Base-by-base conservation (phyloP, 148 eudicot genomes). In the Nyssa sinensis region DNA sequence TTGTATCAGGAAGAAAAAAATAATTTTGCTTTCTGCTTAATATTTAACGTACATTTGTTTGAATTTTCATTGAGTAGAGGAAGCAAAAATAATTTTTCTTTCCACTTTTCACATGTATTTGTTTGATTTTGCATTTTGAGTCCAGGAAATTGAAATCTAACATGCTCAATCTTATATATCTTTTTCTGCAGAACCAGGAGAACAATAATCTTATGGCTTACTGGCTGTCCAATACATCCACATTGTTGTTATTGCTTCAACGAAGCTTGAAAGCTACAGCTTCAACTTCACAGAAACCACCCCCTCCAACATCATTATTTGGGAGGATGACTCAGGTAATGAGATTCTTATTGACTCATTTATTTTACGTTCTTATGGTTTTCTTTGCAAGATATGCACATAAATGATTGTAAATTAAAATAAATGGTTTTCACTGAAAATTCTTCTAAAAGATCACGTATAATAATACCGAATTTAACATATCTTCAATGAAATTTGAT, bases 221-320 rank as follows among this genome's bases (percentile, higher is more conserved):
- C 79, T 94, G 98, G 98, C 86, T 94, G 49, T 92, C 92, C 66
- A 94, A 89, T 77, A 86, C 97, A 55, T 88, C 98, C 23, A 84
- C 84, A 21, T 79, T 94, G 37, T 80, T 90, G 61, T 90, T 87
- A 81, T 85, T 94, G 84, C 89, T 94, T 71, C 89, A 88, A 80
- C 82, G 84, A 67, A 94, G 92, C 74, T 74, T 87, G 59, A n/a
- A n/a, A n/a, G 44, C 85, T 81, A 79, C 72, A 68, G 72, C 62
- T n/a, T n/a, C n/a, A n/a, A n/a, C n/a, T 85, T 77, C 81, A 31
- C 79, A 76, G 71, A 88, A 86, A 81, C 91, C 97, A 53, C 93
- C 98, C 37, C 86, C 82, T 33, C 93, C 97, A 11, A 88, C 92
- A 70, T 87, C 96, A 73, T 88, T 94, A 75, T 94, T 94, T 60